Base-by-base conservation (phyloP, 164 flowering plant species). In the Houttuynia cordata region DNA sequence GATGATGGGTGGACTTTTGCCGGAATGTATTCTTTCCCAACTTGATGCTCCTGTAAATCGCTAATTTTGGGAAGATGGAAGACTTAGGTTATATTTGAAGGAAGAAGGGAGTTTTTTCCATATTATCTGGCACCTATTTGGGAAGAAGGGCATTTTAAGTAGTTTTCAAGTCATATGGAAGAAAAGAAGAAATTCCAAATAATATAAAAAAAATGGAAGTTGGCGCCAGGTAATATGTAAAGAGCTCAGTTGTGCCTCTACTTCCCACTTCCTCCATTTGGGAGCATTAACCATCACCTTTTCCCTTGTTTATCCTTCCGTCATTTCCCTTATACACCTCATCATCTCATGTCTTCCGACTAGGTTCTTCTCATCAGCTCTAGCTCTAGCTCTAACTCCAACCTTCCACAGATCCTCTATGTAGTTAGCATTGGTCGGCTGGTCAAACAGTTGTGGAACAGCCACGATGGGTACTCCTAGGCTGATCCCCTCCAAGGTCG, bases 311-410 rank as follows among this genome's bases (percentile, higher is more conserved):
- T 65, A 65, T 22, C 66, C 71, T 51, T 68, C 75, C 76, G 71
- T 70, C 19, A 76, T 72, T 34, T 55, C 50, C 13, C 70, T 72
- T 59, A 78, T 21, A 56, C 81, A 75, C 68, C 74, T 64, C 57
- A 52, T 24, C 3, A 78, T 53, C 66, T 74, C 79, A 13, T 52
- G 70, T 1, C 68, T 24, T 55, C 66, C 64, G 12, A 73, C 75
- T 9, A 68, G 21, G 21, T 68, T 75, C 15, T 70, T 69, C 8
- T 53, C 51, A 24, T 37, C 59, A 14, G 10, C 19, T 49, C 59
- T 54, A 24, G n/a, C n/a, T n/a, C n/a, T n/a, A 24, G 10, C 57
- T 20, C 57, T 8, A 4, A 62, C 5, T 18, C 59, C 59, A 6
- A 12, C 41, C 61, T 8, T 13, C 56, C 67, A 64, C 18, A 64